Conservation (phyloP, 75 land plant species). For the Chamaecyparis obtusa region DNA sequence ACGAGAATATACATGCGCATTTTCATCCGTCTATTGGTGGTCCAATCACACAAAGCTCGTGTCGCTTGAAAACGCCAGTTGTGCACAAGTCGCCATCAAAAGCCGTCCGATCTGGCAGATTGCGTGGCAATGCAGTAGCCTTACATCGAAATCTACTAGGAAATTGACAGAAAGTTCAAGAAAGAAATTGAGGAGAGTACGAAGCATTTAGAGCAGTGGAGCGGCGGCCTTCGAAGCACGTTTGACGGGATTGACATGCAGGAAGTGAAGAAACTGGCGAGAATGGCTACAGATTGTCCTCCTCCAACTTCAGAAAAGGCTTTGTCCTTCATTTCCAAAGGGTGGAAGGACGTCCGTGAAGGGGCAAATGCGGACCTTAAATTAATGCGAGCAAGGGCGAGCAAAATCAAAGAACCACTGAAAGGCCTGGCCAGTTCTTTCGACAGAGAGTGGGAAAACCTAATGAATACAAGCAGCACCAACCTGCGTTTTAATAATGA, state of each 20-base stretch:
- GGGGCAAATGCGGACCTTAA: conserved; percentile 81
- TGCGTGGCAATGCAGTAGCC: neutral
- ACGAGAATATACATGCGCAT: neutral
- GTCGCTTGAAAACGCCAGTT: neutral
- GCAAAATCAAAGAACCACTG: conserved; percentile 40
- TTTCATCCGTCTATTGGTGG: neutral
- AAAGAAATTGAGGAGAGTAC: neutral
- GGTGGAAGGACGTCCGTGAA: conserved; percentile 81
- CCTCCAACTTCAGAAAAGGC: conserved; percentile 51
- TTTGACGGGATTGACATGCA: neutral
- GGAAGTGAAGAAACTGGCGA: neutral
- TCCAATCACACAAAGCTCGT: neutral
- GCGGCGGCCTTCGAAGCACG: neutral
- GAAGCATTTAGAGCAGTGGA: neutral
- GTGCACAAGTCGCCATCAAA: neutral
- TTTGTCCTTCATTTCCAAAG: conserved; percentile 73
- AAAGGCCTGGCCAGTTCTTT: conserved; percentile 60
- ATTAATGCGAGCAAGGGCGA: conserved; percentile 73
- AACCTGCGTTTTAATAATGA: neutral
- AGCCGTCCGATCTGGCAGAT: neutral
- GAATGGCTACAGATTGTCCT: neutral
- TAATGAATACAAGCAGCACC: conserved; percentile 31
- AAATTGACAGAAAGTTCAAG: neutral
- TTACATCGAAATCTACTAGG: neutral
- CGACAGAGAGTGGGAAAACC: conserved; percentile 83